A percentile compares a stretch with the other conserved stretches of the same genome.
Evolutionary conservation across 1,139 yeast species (phyloP).

Genomic region (Geotrichum fermentans): DNA sequence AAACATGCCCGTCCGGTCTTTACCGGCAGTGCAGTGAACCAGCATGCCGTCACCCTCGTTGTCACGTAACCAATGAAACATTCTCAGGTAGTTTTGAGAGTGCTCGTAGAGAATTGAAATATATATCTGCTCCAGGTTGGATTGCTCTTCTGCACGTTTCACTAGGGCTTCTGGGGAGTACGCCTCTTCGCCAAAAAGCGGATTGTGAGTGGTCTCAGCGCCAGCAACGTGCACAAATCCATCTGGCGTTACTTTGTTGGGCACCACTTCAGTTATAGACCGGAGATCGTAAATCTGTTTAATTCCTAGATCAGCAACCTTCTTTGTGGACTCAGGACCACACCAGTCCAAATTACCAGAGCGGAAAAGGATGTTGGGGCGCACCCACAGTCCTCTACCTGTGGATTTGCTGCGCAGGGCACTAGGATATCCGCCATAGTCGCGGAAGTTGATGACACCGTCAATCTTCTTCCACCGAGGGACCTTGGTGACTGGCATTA

Average conservation of each 20-base stretch:
- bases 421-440: conserved; percentile 67
- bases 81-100: conserved; percentile 40
- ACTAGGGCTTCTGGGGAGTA: conserved; percentile 66
- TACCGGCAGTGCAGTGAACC: conserved; percentile 82
- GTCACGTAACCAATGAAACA: conserved; percentile 55
- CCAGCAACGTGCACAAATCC: conserved; percentile 37
- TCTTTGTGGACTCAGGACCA: not conserved
- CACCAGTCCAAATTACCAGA: conserved; percentile 43
- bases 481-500: conserved; percentile 1
- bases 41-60: conserved; percentile 49
- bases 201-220: conserved; percentile 51
- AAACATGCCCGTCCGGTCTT: conserved; percentile 77
- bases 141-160: conserved; percentile 46
- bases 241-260: conserved; percentile 21
- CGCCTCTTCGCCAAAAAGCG: conserved; percentile 55
- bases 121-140: conserved; percentile 55
- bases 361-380: conserved; percentile 55
- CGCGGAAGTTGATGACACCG: conserved; percentile 71
- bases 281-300: conserved; percentile 64
- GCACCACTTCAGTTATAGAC: conserved; percentile 59
- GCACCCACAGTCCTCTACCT: conserved; percentile 37
- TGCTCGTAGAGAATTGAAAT: conserved; percentile 47
- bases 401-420: not conserved
- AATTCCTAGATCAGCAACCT: conserved; percentile 42
- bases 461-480: conserved; percentile 16